Evolutionary conservation across 108 stramenopile species (phyloP), one percentile per base, ranked within the genome.

Genomic region (Cyclotella sp.): DNA sequence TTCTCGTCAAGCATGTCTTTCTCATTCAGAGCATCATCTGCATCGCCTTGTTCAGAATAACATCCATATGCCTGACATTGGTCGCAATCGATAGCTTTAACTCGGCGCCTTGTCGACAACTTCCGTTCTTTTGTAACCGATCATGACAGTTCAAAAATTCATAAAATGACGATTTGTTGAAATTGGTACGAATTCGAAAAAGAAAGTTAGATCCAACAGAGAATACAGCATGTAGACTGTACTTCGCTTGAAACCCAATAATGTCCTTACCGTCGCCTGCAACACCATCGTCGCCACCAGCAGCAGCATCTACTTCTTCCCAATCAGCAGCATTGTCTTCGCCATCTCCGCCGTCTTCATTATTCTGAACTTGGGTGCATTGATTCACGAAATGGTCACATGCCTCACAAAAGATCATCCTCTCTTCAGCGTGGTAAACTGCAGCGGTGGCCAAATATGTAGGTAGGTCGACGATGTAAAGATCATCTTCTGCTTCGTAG

Each of bases 401-500:
- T 24, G 75, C 69, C 27, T 72, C 69, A 66, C 85, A 86, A 53
- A 80, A 86, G 27, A 78, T 74, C 21, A 22, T 53, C 42, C 62
- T 65, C 65, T 83, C 75, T 55, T 76, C 83, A 61, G 77, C 77
- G 19, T 82, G 66, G 46, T 76, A 72, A 22, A 57, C 27, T 44
- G 75, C 79, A 28, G 80, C 70, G 42, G 70, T 80, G 0, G 43
- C 42, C 39, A 86, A 41, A 57, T 80, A 86, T 14, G 81, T 76
- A 21, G 74, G 9, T 42, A 86, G 67, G 43, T 83, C 74, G 42
- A 81, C 75, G 46, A 86, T 77, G 70, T 83, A 82, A n/a, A 76
- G 52, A 60, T 75, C 82, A n/a, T 77, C 60, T 18, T 83, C 79
- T 21, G 44, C 41, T 16, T 79, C 81, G 21, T 62, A 54, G 44